Conservation (phyloP, 306 rosid species). For the Malus asiatica region DNA sequence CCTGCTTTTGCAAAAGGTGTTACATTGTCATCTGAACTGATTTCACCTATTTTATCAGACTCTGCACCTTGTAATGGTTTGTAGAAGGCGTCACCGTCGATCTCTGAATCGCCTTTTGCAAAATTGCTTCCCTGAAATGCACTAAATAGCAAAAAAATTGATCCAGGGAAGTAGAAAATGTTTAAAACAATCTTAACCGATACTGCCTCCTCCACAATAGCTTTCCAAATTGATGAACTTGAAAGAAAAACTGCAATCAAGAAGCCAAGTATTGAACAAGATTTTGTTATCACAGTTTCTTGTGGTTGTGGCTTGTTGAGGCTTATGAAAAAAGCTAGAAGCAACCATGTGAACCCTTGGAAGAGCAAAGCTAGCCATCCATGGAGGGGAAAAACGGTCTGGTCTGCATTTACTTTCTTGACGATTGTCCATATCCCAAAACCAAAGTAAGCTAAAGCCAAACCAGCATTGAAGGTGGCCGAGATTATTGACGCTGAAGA, state of each 20-base stretch:
- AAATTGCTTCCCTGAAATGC: background rate
- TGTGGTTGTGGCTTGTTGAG: conserved; percentile 1
- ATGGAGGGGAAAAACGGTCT: conserved; percentile 1
- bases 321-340: background rate
- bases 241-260: conserved; percentile 12
- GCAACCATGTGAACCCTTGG: conserved; percentile 24
- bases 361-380: conserved; percentile 11
- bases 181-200: conserved; percentile 2
- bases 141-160: conserved; percentile 9
- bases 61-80: conserved; percentile 1
- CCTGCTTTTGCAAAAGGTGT: conserved; percentile 18
- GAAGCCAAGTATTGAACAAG: background rate
- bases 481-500: background rate
- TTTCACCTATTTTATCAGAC: background rate
- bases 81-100: background rate
- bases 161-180: conserved; percentile 15
- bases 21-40: background rate
- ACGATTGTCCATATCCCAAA: conserved; percentile 15
- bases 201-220: background rate
- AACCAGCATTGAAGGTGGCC: background rate
- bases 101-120: background rate
- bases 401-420: background rate
- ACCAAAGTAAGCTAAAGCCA: conserved; percentile 24
- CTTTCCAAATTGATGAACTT: conserved; percentile 12
- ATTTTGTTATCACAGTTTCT: background rate